Evolutionary conservation across 1,139 yeast genomes (phyloP).

Genomic region (Saccharomycopsis hybrid): DNA sequence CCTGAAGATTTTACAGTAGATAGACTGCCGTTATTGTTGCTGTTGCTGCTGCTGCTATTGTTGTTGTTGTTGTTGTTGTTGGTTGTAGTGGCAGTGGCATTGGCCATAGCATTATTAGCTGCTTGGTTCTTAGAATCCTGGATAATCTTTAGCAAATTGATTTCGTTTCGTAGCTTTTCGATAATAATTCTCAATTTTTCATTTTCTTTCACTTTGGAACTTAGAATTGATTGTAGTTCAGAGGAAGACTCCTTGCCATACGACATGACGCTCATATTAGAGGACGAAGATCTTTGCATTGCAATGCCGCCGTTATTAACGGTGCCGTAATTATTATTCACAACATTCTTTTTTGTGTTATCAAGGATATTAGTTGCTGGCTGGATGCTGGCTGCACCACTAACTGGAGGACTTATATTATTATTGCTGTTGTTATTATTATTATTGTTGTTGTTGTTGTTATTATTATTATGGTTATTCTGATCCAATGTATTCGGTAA

Average conservation of each 20-base stretch:
- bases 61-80: neutral
- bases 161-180: slow-evolving; percentile 19
- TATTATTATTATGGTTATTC: neutral
- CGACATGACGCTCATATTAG: neutral
- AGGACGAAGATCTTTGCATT: slow-evolving; percentile 6
- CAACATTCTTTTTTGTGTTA: neutral
- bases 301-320: neutral
- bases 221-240: slow-evolving; percentile 13
- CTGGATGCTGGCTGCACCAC: neutral
- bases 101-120: neutral
- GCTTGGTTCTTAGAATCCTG: slow-evolving; percentile 3
- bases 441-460: neutral
- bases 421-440: neutral
- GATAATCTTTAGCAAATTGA: slow-evolving; percentile 10
- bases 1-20: neutral
- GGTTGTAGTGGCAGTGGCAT: neutral
- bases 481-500: neutral
- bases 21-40: neutral
- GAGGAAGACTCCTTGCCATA: neutral
- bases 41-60: neutral
- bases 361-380: neutral
- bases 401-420: neutral
- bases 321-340: neutral
- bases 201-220: slow-evolving; percentile 18
- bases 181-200: slow-evolving; percentile 19